These are phyloP conservation scores for Panaeolus papilionaceus DNA, from an alignment of 768 basidiomycete genomes.

Conservation along the genomic window DNA sequence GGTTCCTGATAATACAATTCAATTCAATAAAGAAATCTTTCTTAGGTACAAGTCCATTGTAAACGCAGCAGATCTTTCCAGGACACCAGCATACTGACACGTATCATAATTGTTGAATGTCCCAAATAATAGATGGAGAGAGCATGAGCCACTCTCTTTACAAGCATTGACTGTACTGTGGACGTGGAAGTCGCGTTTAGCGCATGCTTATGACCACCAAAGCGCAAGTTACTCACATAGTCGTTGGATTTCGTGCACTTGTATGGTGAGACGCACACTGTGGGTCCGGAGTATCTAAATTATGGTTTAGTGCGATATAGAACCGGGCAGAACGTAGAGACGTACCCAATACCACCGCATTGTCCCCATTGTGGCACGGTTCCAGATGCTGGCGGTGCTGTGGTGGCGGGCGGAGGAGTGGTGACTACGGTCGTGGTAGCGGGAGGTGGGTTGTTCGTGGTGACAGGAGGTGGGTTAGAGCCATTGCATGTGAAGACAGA, in stretches of 20 bases:
- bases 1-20: slow-evolving; percentile 8
- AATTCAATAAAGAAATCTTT: not conserved
- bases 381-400: slow-evolving; percentile 20
- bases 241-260: slow-evolving; percentile 20
- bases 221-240: slow-evolving; percentile 3
- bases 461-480: not conserved
- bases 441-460: slow-evolving; percentile 1
- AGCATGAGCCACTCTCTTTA: not conserved
- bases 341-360: slow-evolving; percentile 29
- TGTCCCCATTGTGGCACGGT: slow-evolving; percentile 31
- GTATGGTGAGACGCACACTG: slow-evolving; percentile 25
- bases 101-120: not conserved
- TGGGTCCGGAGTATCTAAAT: slow-evolving; percentile 22
- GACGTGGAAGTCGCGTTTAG: not conserved
- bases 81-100: not conserved
- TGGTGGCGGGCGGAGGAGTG: slow-evolving; percentile 10
- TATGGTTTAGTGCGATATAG: not conserved
- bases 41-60: not conserved
- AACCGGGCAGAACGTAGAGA: slow-evolving; percentile 12
- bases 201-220: too few species aligned
- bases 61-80: not conserved
- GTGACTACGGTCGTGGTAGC: slow-evolving; percentile 12
- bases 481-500: slow-evolving; percentile 7
- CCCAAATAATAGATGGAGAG: not conserved
- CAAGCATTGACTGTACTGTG: slow-evolving; percentile 16